Evolutionary conservation across 768 basidiomycete species (phyloP).

Genomic region (Kwoniella sp.): DNA sequence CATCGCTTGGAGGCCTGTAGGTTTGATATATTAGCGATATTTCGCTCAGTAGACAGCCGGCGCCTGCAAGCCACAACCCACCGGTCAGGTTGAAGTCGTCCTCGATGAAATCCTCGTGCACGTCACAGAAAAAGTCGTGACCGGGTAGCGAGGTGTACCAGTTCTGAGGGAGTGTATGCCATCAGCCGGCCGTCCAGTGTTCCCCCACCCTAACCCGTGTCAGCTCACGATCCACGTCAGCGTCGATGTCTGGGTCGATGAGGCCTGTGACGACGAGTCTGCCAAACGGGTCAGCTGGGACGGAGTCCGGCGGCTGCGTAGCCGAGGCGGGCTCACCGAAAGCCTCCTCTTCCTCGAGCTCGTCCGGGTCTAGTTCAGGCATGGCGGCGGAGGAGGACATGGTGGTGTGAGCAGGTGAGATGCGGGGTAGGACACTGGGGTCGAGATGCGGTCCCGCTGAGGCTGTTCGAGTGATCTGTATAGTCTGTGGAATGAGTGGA

Average conservation of each 20-base stretch:
- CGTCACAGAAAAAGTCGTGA: constrained; percentile 97
- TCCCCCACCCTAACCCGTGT: neutral
- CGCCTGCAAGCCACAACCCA: constrained; percentile 9
- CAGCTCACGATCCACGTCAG: constrained; percentile 48
- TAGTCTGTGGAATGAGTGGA: too few relatives aligned
- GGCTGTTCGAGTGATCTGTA: too few relatives aligned
- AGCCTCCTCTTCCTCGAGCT: constrained; percentile 29
- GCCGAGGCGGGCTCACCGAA: constrained; percentile 24
- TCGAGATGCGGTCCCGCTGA: neutral
- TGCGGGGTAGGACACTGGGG: neutral
- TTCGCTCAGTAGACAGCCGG: neutral
- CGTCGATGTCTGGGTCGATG: constrained; percentile 48
- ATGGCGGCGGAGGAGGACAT: constrained; percentile 17
- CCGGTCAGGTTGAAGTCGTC: constrained; percentile 99
- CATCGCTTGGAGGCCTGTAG: constrained; percentile 50
- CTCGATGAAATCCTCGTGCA: constrained; percentile 97
- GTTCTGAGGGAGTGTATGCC: constrained; percentile 23
- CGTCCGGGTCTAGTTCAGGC: constrained; percentile 26
- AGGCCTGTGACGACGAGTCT: constrained; percentile 48
- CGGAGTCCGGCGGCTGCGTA: neutral
- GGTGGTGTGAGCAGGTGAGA: neutral
- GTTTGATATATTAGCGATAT: neutral
- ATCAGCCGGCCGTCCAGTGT: too few relatives aligned
- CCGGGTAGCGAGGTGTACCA: constrained; percentile 49
- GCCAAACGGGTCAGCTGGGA: neutral